These are phyloP conservation scores for Sarocladium oryzae DNA, from an alignment of 2,329 filamentous ascomycete species.

Conservation along the genomic window DNA sequence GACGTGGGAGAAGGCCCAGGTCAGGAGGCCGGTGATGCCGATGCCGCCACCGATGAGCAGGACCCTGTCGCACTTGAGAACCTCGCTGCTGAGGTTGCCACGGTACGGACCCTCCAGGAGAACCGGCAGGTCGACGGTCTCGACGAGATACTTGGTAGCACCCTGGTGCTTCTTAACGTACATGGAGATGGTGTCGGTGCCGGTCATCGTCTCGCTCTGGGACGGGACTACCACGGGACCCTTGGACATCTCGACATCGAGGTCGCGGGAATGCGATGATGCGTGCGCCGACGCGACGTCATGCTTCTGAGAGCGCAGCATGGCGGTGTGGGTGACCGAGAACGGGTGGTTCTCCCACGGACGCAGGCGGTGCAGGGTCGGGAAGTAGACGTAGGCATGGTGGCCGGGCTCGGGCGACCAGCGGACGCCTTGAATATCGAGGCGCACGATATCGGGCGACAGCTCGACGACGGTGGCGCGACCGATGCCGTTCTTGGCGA, in stretches of 20 bases:
- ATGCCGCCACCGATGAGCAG: constrained; percentile 41
- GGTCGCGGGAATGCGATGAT: background rate
- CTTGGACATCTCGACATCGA: background rate
- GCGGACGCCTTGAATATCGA: constrained; percentile 34
- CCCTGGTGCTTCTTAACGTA: constrained; percentile 29
- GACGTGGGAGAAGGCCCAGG: constrained; percentile 23
- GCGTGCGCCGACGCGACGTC: background rate
- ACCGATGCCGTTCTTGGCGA: constrained; percentile 30
- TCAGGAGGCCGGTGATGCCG: constrained; percentile 38
- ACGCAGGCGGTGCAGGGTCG: constrained; percentile 30
- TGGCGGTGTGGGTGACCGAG: constrained; percentile 29
- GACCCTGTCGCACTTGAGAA: constrained; percentile 27
- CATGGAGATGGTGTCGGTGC: constrained; percentile 24
- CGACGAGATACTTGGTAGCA: constrained; percentile 25
- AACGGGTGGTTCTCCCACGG: constrained; percentile 52
- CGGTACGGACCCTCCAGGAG: constrained; percentile 34
- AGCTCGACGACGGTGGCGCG: constrained; percentile 30
- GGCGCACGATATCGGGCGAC: constrained; percentile 25
- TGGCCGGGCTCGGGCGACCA: constrained; percentile 25
- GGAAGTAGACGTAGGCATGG: constrained; percentile 44
- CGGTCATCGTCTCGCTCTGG: background rate
- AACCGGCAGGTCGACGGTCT: constrained; percentile 22
- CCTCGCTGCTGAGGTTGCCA: constrained; percentile 14
- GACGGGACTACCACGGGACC: background rate
- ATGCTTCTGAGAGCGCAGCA: constrained; percentile 13